Conservation (phyloP, 805 yeast genomes). For the Scheffersomyces amazonensis region DNA sequence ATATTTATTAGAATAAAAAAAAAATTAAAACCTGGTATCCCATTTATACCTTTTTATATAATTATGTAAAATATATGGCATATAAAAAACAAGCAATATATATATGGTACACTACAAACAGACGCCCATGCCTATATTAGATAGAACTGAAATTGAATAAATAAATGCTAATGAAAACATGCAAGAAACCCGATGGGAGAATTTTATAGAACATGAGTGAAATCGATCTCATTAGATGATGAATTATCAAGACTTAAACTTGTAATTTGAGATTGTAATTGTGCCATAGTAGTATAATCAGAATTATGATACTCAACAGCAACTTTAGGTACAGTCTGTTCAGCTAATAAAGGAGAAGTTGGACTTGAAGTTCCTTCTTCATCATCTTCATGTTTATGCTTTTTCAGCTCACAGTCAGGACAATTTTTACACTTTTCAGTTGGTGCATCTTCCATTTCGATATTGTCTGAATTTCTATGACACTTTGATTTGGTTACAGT, state of each 20-base stretch:
- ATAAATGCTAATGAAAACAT: too few species aligned
- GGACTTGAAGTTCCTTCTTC: too few species aligned
- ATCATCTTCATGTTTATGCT: neutral
- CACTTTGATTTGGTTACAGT: neutral
- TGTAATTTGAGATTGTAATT: neutral
- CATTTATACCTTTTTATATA: too few species aligned
- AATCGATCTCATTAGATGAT: slow-evolving; percentile 6
- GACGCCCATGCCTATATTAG: too few species aligned
- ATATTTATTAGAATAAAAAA: too few species aligned
- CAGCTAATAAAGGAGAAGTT: too few species aligned
- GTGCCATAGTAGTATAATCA: neutral
- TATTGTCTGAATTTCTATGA: neutral
- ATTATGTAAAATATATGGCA: too few species aligned
- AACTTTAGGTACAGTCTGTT: neutral
- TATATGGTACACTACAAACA: too few species aligned
- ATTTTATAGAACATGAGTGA: slow-evolving; percentile 4
- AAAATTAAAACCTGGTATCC: too few species aligned
- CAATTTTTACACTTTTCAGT: neutral
- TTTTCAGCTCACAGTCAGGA: neutral
- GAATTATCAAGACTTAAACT: neutral
- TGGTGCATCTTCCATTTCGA: neutral
- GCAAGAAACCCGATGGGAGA: too few species aligned
- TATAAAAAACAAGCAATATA: too few species aligned
- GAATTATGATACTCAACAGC: neutral
- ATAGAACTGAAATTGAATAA: too few species aligned